These are phyloP conservation scores for Stereum hirsutum DNA, from an alignment of 1,284 basidiomycete genomes.

Conservation along the genomic window DNA sequence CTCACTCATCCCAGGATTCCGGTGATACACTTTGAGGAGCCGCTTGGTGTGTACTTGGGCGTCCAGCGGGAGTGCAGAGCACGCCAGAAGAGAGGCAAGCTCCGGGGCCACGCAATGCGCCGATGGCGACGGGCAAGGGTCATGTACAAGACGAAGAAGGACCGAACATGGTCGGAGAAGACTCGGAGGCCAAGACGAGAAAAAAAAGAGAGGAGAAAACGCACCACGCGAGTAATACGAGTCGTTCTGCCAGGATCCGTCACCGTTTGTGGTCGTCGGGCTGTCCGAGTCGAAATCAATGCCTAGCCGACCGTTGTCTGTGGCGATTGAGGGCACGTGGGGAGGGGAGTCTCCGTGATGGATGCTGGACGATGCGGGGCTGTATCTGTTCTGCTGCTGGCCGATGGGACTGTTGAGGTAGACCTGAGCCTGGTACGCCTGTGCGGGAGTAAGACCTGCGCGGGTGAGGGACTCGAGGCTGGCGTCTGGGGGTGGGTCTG, in stretches of 20 bases:
- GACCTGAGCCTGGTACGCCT: constrained; percentile 71
- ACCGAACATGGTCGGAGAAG: background rate
- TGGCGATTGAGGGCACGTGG: constrained; percentile 32
- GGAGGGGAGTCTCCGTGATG: constrained; percentile 14
- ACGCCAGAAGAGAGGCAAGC: no score
- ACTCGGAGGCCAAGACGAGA: background rate
- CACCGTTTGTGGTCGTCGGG: constrained; percentile 37
- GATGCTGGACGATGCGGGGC: background rate
- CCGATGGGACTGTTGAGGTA: constrained; percentile 35
- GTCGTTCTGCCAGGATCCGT: constrained; percentile 45
- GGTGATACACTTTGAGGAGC: no score
- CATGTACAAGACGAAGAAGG: no score
- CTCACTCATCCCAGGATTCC: no score
- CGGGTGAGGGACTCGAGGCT: constrained; percentile 35
- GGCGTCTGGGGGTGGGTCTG: constrained; percentile 48
- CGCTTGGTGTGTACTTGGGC: no score
- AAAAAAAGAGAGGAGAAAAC: background rate
- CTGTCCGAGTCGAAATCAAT: constrained; percentile 43
- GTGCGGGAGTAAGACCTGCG: constrained; percentile 60
- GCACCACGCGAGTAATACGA: constrained; percentile 12
- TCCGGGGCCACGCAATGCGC: no score
- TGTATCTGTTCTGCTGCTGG: constrained; percentile 8
- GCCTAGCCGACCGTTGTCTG: constrained; percentile 39
- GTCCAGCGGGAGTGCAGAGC: no score
- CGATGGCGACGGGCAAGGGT: no score